Conservation (phyloP, 768 basidiomycete species). For the Podaxis carcinomalis region DNA sequence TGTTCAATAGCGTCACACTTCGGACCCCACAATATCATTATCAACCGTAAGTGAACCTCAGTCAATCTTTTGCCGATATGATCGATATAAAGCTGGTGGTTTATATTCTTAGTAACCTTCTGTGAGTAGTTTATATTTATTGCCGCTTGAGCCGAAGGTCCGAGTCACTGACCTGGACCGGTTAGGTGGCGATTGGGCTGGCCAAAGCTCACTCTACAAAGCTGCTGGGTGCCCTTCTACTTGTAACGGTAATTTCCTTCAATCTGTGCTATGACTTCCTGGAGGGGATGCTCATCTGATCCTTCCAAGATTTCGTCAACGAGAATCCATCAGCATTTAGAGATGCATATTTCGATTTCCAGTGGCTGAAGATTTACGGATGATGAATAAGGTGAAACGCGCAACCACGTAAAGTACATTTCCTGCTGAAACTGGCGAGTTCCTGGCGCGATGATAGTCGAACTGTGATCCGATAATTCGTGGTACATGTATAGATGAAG, state of each 20-base stretch:
- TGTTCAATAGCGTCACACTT: conserved; percentile 58
- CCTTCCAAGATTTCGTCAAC: conserved; percentile 51
- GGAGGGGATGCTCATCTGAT: not conserved
- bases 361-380: conserved; percentile 44
- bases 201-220: conserved; percentile 31
- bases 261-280: not conserved
- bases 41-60: conserved; percentile 40
- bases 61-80: not conserved
- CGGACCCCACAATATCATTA: conserved; percentile 56
- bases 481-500: too few species aligned
- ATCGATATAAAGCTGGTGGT: not conserved
- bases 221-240: conserved; percentile 48
- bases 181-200: conserved; percentile 58
- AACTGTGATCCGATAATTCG: too few species aligned
- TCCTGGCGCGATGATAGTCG: not conserved
- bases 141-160: not conserved
- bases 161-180: not conserved
- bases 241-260: conserved; percentile 41
- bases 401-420: not conserved
- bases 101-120: conserved; percentile 41
- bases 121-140: conserved; percentile 35
- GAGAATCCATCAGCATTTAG: conserved; percentile 63
- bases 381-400: not conserved
- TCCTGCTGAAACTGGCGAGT: not conserved
- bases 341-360: conserved; percentile 71